Base-by-base conservation (phyloP, 2,329 filamentous ascomycete genomes). In the Talaromyces sp. region DNA sequence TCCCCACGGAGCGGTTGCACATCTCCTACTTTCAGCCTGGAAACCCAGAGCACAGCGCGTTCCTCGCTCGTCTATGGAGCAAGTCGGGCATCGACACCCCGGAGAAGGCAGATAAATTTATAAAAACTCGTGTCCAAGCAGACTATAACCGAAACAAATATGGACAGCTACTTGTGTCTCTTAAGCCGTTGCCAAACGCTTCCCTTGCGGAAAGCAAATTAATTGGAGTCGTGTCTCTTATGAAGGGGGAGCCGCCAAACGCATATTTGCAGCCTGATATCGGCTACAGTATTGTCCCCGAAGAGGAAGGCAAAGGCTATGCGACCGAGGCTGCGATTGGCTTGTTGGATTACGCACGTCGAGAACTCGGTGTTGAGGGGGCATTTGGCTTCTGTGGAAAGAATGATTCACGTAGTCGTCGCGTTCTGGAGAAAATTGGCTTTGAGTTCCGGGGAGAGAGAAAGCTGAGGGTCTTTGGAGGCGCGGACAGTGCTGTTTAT, bases 241-340 rank as follows among this genome's bases (percentile, higher is more conserved):
- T 65, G 57, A 65, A 65, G 27, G 63, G 67, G 0, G 47, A 63
- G 19, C 62, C 65, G 4, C 65, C 66, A 13, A 59, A 55, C 10
- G 67, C 64, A 6, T 69, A 68, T 30, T 2, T 33, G 11, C 22
- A 13, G n/a, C 60, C 60, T 2, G 69, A 71, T 59, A 59, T 71
- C 22, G 68, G 69, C 22, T 71, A 64, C 59, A 60, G 64, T 8
- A 63, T 70, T 9, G 28, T 70, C 15, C 65, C 68, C 0, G 65
- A 68, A 32, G 61, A 67, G 22, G 67, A 61, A 55, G 65, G 68
- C 6, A 70, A 68, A 39, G 70, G 70, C 3, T 70, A 70, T 58
- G 69, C 67, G n/a, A 65, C 70, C 11, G 70, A 70, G 47, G 70
- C 69, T 0, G 63, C 62, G 7, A 59, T 58, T 36, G 67, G 63